Percentiles rank a stretch among this genome's conserved stretches.
These are phyloP conservation scores for Kodamaea kaohsiungensis DNA, from an alignment of 805 yeast species.

Conservation along the genomic window DNA sequence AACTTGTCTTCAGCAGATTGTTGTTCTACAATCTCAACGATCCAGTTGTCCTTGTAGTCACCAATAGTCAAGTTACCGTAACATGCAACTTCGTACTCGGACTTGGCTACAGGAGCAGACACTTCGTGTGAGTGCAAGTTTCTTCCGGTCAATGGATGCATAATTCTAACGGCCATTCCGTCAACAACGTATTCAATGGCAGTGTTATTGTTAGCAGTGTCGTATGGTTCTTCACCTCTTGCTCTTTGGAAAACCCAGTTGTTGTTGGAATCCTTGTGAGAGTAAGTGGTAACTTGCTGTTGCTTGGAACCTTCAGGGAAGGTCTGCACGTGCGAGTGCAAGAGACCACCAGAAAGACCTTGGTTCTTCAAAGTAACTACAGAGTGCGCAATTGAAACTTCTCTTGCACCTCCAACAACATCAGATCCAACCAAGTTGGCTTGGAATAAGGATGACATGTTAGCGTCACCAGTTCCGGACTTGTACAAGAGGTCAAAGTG, in stretches of 20 bases:
- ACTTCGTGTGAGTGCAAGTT: conserved; percentile 75
- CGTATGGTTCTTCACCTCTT: conserved; percentile 35
- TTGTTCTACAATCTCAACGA: conserved; percentile 67
- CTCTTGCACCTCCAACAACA: conserved; percentile 69
- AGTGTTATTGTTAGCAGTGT: conserved; percentile 30
- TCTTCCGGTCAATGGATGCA: conserved; percentile 61
- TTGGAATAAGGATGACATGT: conserved; percentile 80
- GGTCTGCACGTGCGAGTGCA: conserved; percentile 48
- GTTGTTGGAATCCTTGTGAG: conserved; percentile 48
- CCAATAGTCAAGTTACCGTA: conserved; percentile 69
- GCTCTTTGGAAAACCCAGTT: conserved; percentile 51
- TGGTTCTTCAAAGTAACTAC: conserved; percentile 42
- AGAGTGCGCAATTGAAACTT: conserved; percentile 55
- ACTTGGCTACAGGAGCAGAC: conserved; percentile 58
- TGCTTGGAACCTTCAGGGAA: conserved; percentile 50
- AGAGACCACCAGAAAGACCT: conserved; percentile 46
- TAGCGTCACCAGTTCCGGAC: conserved; percentile 80
- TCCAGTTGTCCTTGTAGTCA: conserved; percentile 77
- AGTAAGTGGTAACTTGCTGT: conserved; percentile 49
- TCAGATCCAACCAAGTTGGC: conserved; percentile 70
- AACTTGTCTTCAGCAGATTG: conserved; percentile 51
- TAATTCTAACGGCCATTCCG: conserved; percentile 61
- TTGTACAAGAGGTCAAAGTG: conserved; percentile 74
- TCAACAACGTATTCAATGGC: conserved; percentile 46
- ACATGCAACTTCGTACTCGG: conserved; percentile 65